Conservation (phyloP, 1,139 yeast species). For the Diutina siamensis region DNA sequence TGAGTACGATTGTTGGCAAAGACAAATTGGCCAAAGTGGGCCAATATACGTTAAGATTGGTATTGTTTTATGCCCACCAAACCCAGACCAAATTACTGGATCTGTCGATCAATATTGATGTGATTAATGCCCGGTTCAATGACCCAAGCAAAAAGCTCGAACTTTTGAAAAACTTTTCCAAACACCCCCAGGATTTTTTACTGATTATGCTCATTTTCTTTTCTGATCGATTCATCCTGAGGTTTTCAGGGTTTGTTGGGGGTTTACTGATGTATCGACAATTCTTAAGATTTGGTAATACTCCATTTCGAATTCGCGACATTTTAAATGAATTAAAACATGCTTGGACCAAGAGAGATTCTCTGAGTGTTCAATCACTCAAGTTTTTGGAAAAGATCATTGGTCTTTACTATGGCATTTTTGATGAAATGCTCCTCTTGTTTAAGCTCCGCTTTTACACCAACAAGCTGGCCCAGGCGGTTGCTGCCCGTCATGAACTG, state of each 20-base stretch:
- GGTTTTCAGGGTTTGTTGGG: constrained; percentile 33
- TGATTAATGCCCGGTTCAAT: constrained; percentile 22
- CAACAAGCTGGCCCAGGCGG: constrained; percentile 21
- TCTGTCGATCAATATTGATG: constrained; percentile 19
- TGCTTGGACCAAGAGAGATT: constrained; percentile 6
- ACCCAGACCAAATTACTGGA: constrained; percentile 28
- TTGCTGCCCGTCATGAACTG: constrained; percentile 42
- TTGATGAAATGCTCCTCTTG: constrained; percentile 47
- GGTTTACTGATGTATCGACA: constrained; percentile 46
- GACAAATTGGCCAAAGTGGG: constrained; percentile 58
- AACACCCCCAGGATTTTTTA: constrained; percentile 32
- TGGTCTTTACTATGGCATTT: constrained; percentile 39
- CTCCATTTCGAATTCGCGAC: constrained; percentile 45
- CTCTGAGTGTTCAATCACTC: constrained; percentile 7
- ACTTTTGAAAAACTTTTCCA: constrained; percentile 25
- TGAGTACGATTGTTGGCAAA: constrained; percentile 51
- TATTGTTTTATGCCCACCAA: constrained; percentile 36
- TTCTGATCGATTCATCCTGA: constrained; percentile 22
- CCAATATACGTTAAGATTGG: constrained; percentile 45
- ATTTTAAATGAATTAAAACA: constrained; percentile 15
- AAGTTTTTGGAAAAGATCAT: constrained; percentile 29
- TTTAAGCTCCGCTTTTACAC: constrained; percentile 42
- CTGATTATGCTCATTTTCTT: constrained; percentile 22
- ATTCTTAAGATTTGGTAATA: constrained; percentile 57
- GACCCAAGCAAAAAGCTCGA: constrained; percentile 23